Conservation (phyloP, 345 rosid genomes). For the Hirschfeldia incana region DNA sequence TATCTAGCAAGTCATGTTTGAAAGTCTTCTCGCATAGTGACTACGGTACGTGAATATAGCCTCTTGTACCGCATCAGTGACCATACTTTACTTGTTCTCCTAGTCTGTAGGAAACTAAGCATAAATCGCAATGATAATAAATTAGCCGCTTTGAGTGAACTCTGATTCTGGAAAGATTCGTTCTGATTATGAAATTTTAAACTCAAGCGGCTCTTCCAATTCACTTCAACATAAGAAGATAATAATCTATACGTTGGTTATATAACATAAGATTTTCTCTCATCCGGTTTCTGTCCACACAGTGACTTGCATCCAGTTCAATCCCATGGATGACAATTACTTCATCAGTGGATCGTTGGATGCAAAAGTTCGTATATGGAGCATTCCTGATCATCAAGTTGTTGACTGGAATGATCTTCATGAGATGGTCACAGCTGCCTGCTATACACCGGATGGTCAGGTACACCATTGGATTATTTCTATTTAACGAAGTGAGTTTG, state of each 20-base stretch:
- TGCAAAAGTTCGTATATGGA: conserved; percentile 97
- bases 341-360: conserved; percentile 98
- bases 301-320: conserved; percentile 99
- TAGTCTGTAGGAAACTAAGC: conserved; percentile 17
- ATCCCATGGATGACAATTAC: conserved; percentile 89
- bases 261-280: conserved; percentile 14
- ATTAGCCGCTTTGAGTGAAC: not conserved
- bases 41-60: conserved; percentile 58
- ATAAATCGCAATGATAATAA: not conserved
- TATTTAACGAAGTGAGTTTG: not conserved
- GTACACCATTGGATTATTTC: conserved; percentile 39
- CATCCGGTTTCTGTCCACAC: conserved; percentile 32
- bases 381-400: conserved; percentile 83
- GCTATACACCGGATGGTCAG: conserved; percentile 98
- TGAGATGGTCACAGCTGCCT: conserved; percentile 98
- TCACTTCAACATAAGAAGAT: not conserved
- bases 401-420: conserved; percentile 94
- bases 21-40: conserved; percentile 91
- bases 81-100: not conserved
- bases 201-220: not conserved
- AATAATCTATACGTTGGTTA: not conserved
- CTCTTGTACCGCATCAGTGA: conserved; percentile 1
- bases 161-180: conserved; percentile 9
- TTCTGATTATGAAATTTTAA: not conserved
- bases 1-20: conserved; percentile 81